Base-by-base conservation (phyloP, 2,329 filamentous ascomycete species). In the Camillea tinctor region DNA sequence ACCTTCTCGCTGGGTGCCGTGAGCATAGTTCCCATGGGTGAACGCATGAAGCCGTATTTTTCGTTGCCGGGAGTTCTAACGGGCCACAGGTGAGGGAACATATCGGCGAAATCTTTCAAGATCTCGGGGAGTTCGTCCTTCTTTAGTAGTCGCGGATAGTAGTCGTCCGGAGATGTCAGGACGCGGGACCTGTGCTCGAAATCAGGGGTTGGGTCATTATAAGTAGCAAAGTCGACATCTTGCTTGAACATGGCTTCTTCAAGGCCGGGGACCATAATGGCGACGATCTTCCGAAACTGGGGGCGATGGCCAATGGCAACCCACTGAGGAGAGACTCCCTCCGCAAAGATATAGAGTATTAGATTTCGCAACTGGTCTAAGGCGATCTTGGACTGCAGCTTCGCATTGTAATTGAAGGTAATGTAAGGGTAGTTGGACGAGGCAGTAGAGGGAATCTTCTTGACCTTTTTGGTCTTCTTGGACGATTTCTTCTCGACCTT, bases 21-120 rank as follows among this genome's bases (percentile, higher is more conserved):
- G 64, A 98, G 83, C 78, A 98, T 93, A 1, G 92, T 88, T 63
- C 91, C 86, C 36, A 98, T 78, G 2, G 95, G 93, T 3, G 95
- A 98, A 75, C 96, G 90, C 71, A 99, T 86, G 71, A 88, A 90
- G 66, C 85, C 86, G 70, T 89, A 85, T 72, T 88, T 91, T 66
- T 92, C 89, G 73, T 98, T 94, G 3, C 93, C 95, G 2, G 92
- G 91, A 0, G 92, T 90, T 72, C 87, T 90, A 60, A 97, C 86
- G 9, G 93, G 94, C 93, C 95, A 97, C 48, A 97, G 79, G 69
- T 95, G 89, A 8, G 88, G 81, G 66, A 99, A 98, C 73, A 97
- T 91, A 60, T 91, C 86, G 49, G 90, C 87, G 60, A 97, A 85
- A 1, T 88, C 86, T 71, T 86, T 80, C 44, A 92, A 69, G 11